Base-by-base conservation (phyloP, 768 basidiomycete genomes). In the Holtermannia corniformis region DNA sequence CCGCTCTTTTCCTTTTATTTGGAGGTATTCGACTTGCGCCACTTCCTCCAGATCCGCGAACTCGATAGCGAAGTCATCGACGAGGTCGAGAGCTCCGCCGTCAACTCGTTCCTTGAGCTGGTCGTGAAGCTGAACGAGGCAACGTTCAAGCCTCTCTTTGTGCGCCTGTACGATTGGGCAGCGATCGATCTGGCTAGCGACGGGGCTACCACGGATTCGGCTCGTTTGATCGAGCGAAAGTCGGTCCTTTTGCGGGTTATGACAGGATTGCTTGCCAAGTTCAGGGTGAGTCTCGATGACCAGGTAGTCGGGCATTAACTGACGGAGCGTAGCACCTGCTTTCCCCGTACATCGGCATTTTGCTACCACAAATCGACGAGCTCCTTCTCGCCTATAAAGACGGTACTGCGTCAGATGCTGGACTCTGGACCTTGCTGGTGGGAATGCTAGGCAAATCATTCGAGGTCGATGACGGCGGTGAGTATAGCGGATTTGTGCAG, bases 101-200 rank as follows among this genome's bases (percentile, higher is more conserved):
- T 87, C 52, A 68, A 78, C 1, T 84, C 91, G 0, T 96, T 95
- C 78, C 78, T 84, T 11, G 87, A 93, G 70, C 75, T 96, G 7
- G 86, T 91, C 11, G 81, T 88, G 50, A 96, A 96, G 72, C 76
- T 99, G 49, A 95, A 92, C 64, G 95, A 97, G 61, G 81, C 81
- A 0, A 79, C 84, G 0, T 97, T 99, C 81, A 80, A 82, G 57
- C 91, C 93, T 0, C 75, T 96, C 14, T 93, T 96, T 79, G 82
- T 90, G 50, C 82, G 83, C 50, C 72, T 92, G 52, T 90, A 87
- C 63, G 95, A 99, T 67, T 99, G 95, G 95, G 90, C 90, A 0
- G 91, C 91, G 19, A 67, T 75, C 48, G 74, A 74, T 26, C 57
- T 72, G 4, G 62, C 67, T 2, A 7, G 10, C 62, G 79, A 78